Base-by-base conservation (phyloP, 2,329 filamentous ascomycete genomes). In the Cladosporium austrohemisphaericum region DNA sequence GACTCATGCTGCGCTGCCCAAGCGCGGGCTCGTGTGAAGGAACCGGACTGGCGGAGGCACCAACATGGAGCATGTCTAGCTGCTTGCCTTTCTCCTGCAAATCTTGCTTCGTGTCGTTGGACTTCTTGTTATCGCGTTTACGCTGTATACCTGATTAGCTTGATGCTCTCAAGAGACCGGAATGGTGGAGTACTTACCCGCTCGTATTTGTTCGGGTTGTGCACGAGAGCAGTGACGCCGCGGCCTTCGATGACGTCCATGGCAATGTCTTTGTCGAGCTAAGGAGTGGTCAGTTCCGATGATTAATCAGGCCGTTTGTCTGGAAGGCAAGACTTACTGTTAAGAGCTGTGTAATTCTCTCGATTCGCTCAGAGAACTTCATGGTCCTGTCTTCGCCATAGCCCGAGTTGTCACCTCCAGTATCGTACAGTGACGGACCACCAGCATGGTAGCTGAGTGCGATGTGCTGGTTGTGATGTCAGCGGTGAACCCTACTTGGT, bases 211-310 rank as follows among this genome's bases (percentile, higher is more conserved):
- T 43, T 37, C 8, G 58, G 58, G 38, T 55, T 55, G 35, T 50
- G 49, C 9, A 56, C 57, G 19, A 60, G 47, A 3, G 57, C 58
- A 8, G 32, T 35, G 13, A 60, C 55, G 20, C 57, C 57, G 19
- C 53, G 38, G 25, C 58, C 58, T 33, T 59, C 58, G 23, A 60
- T 52, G 11, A 59, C 56, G 35, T 59, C 53, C 53, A 59, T 59
- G 16, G 52, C 52, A 13, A 58, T 52, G 20, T 56, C 51, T 50
- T 60, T 60, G 41, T 60, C 51, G 31, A 35, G 25, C 35, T 35
- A 19, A 20, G 53, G 33, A 10, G 33, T 6, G 26, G 14, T n/a
- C n/a, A 6, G n/a, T n/a, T n/a, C n/a, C 16, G 26, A 16, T 18
- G 33, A 33, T 2, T 1, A n/a, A 18, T 32, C 13, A 23, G 19